Conservation (phyloP, 2,329 filamentous ascomycete species). For the Colletotrichum coccodes region DNA sequence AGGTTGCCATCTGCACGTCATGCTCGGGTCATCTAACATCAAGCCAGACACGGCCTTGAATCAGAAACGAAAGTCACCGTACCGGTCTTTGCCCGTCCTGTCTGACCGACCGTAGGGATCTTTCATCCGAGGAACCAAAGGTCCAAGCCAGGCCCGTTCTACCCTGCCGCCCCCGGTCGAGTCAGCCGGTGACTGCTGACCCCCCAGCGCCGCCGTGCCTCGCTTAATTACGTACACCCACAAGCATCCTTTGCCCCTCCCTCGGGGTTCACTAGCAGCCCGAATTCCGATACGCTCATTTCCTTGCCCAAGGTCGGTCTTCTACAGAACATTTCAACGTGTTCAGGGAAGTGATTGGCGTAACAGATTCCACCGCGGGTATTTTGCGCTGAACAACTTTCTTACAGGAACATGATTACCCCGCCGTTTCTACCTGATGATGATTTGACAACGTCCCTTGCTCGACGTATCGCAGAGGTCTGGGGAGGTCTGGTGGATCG, state of each 20-base stretch:
- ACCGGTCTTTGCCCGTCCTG: conserved; percentile 9
- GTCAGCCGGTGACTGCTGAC: conserved; percentile 6
- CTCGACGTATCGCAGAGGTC: neutral
- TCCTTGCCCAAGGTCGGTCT: conserved; percentile 1
- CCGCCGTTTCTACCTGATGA: neutral
- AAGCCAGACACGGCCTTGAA: neutral
- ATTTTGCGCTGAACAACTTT: neutral
- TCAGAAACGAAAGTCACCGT: neutral
- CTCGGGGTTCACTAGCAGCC: conserved; percentile 23
- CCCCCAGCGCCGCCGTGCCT: neutral
- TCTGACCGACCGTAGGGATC: neutral
- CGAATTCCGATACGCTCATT: conserved; percentile 28
- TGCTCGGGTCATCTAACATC: neutral
- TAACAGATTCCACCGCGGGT: neutral
- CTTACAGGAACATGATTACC: neutral
- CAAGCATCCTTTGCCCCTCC: conserved; percentile 6
- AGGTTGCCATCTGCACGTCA: neutral
- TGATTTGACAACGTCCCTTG: neutral
- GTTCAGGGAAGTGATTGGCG: neutral
- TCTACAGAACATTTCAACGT: conserved; percentile 6
- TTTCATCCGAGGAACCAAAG: neutral
- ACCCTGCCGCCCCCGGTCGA: conserved; percentile 13
- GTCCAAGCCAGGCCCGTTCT: neutral
- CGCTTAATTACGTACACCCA: conserved; percentile 9
- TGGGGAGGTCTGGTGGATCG: neutral